Percentiles rank a stretch among this genome's conserved stretches.
Evolutionary conservation across 768 basidiomycete species (phyloP).

Genomic region (Gloeophyllum trabeum): DNA sequence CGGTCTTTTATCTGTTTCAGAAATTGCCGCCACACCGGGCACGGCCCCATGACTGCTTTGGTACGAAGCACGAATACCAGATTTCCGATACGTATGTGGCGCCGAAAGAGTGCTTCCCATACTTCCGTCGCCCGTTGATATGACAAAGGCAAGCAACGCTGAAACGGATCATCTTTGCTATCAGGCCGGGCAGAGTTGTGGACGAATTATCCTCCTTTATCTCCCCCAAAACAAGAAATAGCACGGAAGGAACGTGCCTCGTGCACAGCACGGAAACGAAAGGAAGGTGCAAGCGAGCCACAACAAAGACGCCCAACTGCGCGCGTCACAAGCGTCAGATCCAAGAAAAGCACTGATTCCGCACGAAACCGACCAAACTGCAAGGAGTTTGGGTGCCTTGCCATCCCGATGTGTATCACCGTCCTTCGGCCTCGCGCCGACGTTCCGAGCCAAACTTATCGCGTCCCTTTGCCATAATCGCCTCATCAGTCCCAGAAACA

Average conservation of each 20-base stretch:
- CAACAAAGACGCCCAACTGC: not conserved
- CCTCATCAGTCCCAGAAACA: too few relatives aligned
- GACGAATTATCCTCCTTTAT: not conserved
- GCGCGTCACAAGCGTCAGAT: not conserved
- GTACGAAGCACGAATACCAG: too few relatives aligned
- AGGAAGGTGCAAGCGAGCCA: too few relatives aligned
- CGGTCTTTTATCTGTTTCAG: too few relatives aligned
- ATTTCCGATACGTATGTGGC: not conserved
- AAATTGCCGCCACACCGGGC: too few relatives aligned
- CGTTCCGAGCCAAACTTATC: not conserved
- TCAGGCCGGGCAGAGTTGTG: slow-evolving; percentile 3
- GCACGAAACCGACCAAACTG: not conserved
- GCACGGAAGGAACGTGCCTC: not conserved
- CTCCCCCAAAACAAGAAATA: not conserved
- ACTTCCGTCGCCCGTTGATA: slow-evolving; percentile 5
- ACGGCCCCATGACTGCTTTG: too few relatives aligned
- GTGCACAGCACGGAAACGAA: not conserved
- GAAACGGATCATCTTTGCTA: slow-evolving; percentile 2
- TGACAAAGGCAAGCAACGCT: slow-evolving; percentile 2
- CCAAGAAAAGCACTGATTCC: not conserved
- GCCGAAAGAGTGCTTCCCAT: slow-evolving; percentile 17
- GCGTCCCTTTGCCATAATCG: too few relatives aligned
- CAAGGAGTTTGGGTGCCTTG: not conserved
- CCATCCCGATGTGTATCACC: not conserved
- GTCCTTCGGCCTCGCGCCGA: not conserved